Evolutionary conservation across 305 asterid species (phyloP).

Genomic region (Nicotiana rustica): DNA sequence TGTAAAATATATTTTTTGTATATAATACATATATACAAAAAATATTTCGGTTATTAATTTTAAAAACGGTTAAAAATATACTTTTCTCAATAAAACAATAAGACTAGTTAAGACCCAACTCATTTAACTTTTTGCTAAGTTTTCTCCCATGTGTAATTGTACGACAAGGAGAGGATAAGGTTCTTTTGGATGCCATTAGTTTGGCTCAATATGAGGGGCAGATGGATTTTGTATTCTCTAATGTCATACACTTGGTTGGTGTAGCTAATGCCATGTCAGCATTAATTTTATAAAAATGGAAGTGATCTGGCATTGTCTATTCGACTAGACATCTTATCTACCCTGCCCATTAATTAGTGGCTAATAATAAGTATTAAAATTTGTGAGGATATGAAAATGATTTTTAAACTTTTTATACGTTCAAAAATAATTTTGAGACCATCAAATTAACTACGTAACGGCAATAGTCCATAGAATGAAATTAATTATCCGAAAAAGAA

Average conservation of each 20-base stretch:
- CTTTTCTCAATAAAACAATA: too few relatives aligned
- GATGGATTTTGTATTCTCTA: background rate
- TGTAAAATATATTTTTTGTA: too few relatives aligned
- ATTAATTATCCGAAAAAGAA: too few relatives aligned
- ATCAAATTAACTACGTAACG: too few relatives aligned
- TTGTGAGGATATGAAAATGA: background rate
- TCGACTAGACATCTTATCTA: conserved; percentile 3
- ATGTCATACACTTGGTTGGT: background rate
- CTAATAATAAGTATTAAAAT: background rate
- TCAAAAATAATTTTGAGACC: too few relatives aligned
- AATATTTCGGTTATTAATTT: too few relatives aligned
- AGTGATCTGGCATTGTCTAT: background rate
- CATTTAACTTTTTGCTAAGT: too few relatives aligned
- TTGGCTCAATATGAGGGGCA: background rate
- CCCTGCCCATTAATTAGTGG: conserved; percentile 17
- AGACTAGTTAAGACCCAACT: too few relatives aligned
- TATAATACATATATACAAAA: too few relatives aligned
- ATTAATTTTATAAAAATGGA: background rate
- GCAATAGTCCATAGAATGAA: too few relatives aligned
- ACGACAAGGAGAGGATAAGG: background rate
- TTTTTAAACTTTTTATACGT: too few relatives aligned
- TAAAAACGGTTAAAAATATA: too few relatives aligned
- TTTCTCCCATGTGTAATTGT: background rate
- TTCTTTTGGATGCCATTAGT: background rate
- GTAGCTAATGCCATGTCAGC: conserved; percentile 10